Conservation (phyloP, 179 eudicot genomes). For the Spinacia oleracea region DNA sequence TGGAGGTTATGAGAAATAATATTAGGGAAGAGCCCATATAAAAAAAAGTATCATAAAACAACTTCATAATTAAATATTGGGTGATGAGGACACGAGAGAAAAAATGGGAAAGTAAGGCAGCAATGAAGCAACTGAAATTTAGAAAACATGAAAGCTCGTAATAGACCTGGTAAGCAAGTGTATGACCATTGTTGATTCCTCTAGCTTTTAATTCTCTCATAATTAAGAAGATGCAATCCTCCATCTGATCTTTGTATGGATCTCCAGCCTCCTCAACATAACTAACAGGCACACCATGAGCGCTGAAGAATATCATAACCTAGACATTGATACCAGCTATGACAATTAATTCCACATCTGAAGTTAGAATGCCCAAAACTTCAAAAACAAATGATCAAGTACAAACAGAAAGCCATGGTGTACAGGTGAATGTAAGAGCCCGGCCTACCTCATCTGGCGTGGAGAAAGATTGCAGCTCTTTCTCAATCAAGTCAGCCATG, state of each 20-base stretch:
- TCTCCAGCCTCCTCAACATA: conserved; percentile 96
- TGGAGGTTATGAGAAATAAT: conserved; percentile 13
- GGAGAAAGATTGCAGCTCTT: conserved; percentile 67
- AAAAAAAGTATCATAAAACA: neutral
- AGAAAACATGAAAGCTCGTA: neutral
- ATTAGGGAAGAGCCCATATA: neutral
- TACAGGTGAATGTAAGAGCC: conserved; percentile 12
- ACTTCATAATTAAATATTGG: neutral
- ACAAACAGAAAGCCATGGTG: neutral
- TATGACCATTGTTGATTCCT: conserved; percentile 67
- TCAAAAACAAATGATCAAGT: neutral
- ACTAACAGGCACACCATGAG: conserved; percentile 97
- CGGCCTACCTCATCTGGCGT: conserved; percentile 68
- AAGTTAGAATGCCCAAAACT: neutral
- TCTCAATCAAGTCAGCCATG: conserved; percentile 95
- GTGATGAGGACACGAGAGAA: neutral
- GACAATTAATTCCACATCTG: neutral
- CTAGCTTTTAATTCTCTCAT: conserved; percentile 88
- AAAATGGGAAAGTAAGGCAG: neutral
- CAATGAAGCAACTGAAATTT: neutral
- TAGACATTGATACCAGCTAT: conserved; percentile 26
- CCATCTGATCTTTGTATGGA: conserved; percentile 98
- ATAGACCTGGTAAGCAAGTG: conserved; percentile 91
- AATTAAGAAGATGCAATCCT: conserved; percentile 84
- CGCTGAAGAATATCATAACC: conserved; percentile 99